Evolutionary conservation across 768 basidiomycete genomes (phyloP).

Genomic region (Auriculariales sp.): DNA sequence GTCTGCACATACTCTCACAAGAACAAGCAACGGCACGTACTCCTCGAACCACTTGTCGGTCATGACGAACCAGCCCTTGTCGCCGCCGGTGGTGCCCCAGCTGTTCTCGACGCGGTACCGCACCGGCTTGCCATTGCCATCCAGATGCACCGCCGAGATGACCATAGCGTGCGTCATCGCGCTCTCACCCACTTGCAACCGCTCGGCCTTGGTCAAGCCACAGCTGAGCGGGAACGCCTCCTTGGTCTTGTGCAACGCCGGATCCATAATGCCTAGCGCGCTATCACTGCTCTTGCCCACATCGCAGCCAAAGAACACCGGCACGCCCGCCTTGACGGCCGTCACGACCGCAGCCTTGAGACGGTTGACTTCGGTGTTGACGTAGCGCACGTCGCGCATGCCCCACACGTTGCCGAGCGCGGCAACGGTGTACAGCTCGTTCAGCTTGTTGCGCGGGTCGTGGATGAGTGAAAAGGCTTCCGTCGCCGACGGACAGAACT

Average conservation of each 20-base stretch:
- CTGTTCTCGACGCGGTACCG: constrained; percentile 97
- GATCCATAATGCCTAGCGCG: constrained; percentile 72
- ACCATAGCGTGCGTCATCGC: constrained; percentile 96
- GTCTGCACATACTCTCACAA: not conserved
- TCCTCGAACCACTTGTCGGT: constrained; percentile 85
- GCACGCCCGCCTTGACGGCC: constrained; percentile 74
- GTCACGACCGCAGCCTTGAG: constrained; percentile 75
- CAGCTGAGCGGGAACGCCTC: constrained; percentile 73
- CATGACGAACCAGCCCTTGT: constrained; percentile 89
- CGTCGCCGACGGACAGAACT: constrained; percentile 39
- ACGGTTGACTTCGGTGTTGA: constrained; percentile 72
- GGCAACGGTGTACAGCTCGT: constrained; percentile 79
- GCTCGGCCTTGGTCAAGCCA: constrained; percentile 70
- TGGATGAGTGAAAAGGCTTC: constrained; percentile 89
- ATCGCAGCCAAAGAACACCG: constrained; percentile 95
- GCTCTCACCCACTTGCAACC: constrained; percentile 70
- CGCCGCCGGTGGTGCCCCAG: constrained; percentile 66
- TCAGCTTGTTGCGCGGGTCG: constrained; percentile 78
- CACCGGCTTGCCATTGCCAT: constrained; percentile 54
- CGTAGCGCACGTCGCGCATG: constrained; percentile 72
- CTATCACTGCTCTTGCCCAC: constrained; percentile 76
- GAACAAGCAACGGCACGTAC: constrained; percentile 27
- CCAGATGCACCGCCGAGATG: constrained; percentile 83
- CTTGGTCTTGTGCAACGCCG: constrained; percentile 69
- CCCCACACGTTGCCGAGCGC: constrained; percentile 90